These are phyloP conservation scores for Phellopilus nigrolimitatus DNA, from an alignment of 1,284 basidiomycete genomes.

Conservation along the genomic window DNA sequence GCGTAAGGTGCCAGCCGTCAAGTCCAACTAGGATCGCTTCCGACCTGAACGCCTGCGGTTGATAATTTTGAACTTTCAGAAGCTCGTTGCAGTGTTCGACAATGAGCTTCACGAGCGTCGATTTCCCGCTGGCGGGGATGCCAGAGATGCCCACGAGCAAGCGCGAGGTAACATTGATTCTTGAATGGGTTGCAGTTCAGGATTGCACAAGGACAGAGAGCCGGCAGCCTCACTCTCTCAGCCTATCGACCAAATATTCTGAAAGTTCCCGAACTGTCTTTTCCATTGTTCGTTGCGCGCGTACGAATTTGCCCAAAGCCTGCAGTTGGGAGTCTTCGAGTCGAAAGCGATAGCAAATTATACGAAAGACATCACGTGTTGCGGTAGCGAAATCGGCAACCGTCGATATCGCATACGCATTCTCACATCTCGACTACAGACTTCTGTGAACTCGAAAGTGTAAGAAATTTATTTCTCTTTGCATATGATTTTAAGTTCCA, in stretches of 20 bases:
- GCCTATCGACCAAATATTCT: slow-evolving; percentile 7
- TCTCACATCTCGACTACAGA: no score
- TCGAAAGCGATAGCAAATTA: no score
- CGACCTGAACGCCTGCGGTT: not conserved
- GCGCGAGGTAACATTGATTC: slow-evolving; percentile 32
- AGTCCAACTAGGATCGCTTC: slow-evolving; percentile 62
- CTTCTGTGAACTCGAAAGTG: no score
- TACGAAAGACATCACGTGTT: no score
- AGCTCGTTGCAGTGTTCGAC: slow-evolving; percentile 44
- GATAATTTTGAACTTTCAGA: slow-evolving; percentile 23
- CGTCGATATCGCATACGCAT: no score
- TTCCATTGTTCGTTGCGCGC: no score
- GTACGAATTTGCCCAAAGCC: no score
- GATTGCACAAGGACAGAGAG: not conserved
- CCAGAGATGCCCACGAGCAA: slow-evolving; percentile 75
- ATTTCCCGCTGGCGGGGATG: slow-evolving; percentile 83
- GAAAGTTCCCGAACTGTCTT: slow-evolving; percentile 4
- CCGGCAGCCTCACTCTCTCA: slow-evolving; percentile 8
- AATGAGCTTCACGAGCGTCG: slow-evolving; percentile 59
- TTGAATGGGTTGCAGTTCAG: not conserved
- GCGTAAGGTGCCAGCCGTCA: slow-evolving; percentile 83
- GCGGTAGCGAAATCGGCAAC: no score
- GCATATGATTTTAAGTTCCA: no score
- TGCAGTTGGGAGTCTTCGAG: no score
- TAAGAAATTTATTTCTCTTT: no score